phyloP scores from a whole-genome alignment of 1,139 yeast species.

The Suhomyces choctaworum region DNA sequence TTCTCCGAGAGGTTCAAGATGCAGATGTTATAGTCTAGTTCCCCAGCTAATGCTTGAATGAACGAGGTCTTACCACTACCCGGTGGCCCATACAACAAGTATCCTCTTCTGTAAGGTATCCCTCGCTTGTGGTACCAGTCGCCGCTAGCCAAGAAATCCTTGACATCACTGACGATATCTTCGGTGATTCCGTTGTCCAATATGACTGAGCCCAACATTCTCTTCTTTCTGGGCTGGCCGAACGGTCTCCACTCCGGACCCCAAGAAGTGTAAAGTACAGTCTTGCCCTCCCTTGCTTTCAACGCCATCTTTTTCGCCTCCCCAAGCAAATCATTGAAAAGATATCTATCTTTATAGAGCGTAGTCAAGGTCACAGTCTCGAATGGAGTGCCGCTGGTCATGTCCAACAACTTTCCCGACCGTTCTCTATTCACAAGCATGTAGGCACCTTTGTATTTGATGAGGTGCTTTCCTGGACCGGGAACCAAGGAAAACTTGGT shows the following conservation, averaged over 20 bases:
- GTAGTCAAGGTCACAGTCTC: conserved; percentile 95
- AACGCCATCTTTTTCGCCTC: conserved; percentile 88
- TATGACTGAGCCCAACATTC: conserved; percentile 82
- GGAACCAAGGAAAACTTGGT: conserved; percentile 94
- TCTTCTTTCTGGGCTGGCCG: conserved; percentile 91
- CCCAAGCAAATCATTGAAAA: conserved; percentile 69
- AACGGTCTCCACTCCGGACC: conserved; percentile 99
- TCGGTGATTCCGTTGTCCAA: conserved; percentile 75
- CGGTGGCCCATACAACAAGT: conserved; percentile 93
- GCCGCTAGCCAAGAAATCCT: conserved; percentile 76
- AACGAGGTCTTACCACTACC: conserved; percentile 97
- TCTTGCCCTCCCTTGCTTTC: conserved; percentile 85
- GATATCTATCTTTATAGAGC: conserved; percentile 71
- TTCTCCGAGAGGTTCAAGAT: conserved; percentile 87
- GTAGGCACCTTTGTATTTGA: conserved; percentile 82
- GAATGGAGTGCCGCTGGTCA: conserved; percentile 91
- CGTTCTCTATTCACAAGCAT: conserved; percentile 89
- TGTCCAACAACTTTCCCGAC: conserved; percentile 83
- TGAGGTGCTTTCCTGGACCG: conserved; percentile 93
- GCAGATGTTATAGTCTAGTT: conserved; percentile 92
- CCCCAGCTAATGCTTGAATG: conserved; percentile 96
- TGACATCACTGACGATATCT: conserved; percentile 65
- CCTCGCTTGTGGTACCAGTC: conserved; percentile 95
- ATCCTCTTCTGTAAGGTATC: conserved; percentile 95
- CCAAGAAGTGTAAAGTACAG: conserved; percentile 91